Percentiles rank a stretch among this genome's conserved stretches.
Conservation (phyloP, 2,329 filamentous ascomycete genomes). For the Eurotiales sp. region DNA sequence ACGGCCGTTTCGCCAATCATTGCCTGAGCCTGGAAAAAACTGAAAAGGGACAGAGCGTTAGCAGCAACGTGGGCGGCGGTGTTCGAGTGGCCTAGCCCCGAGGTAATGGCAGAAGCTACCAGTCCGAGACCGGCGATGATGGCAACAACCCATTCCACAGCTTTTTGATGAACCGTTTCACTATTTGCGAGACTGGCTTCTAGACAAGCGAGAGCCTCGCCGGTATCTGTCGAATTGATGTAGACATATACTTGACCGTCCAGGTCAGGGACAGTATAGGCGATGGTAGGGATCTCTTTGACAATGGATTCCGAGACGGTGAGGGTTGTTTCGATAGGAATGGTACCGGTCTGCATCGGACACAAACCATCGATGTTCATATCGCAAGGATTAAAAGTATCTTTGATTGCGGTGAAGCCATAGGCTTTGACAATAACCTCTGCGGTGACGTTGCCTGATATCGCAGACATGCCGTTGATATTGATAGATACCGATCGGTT, state of each 20-base stretch:
- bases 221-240: slow-evolving; percentile 67
- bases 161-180: slow-evolving; percentile 84
- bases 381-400: slow-evolving; percentile 72
- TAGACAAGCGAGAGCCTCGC: slow-evolving; percentile 72
- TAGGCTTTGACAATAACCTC: slow-evolving; percentile 76
- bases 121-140: slow-evolving; percentile 81
- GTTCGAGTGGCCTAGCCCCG: slow-evolving; percentile 86
- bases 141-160: slow-evolving; percentile 85
- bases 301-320: slow-evolving; percentile 56
- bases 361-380: slow-evolving; percentile 70
- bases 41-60: slow-evolving; percentile 88
- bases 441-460: slow-evolving; percentile 77
- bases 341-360: slow-evolving; percentile 82
- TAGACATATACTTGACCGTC: slow-evolving; percentile 80
- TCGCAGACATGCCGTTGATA: slow-evolving; percentile 76
- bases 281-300: slow-evolving; percentile 71
- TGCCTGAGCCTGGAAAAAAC: slow-evolving; percentile 91
- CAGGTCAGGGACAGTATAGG: slow-evolving; percentile 85
- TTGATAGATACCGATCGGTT: slow-evolving; percentile 71
- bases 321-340: slow-evolving; percentile 71
- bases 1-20: slow-evolving; percentile 84
- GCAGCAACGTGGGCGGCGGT: slow-evolving; percentile 91
- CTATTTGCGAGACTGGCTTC: slow-evolving; percentile 86
- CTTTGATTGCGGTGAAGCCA: slow-evolving; percentile 67
- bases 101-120: slow-evolving; percentile 80